Percentiles rank a stretch among this genome's conserved stretches.
These are phyloP conservation scores for Psidium guajava DNA, from an alignment of 345 rosid species.

Conservation along the genomic window DNA sequence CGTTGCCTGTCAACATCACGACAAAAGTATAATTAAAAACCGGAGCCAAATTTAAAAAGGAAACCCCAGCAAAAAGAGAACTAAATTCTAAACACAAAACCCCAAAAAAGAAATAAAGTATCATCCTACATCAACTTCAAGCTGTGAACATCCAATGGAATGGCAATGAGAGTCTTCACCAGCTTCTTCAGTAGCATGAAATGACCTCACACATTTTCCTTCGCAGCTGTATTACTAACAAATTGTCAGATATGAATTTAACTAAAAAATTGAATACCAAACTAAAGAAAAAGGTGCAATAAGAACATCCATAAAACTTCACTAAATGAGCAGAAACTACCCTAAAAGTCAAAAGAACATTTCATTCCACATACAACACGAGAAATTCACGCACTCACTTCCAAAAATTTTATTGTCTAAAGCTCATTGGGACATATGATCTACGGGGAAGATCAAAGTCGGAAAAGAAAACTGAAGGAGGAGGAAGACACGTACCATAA, in stretches of 20 bases:
- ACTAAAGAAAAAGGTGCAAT: background rate
- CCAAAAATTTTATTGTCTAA: background rate
- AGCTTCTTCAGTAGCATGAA: conserved; percentile 6
- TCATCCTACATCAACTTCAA: conserved; percentile 52
- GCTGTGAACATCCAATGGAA: conserved; percentile 45
- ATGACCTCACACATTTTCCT: conserved; percentile 54
- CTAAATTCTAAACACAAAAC: background rate
- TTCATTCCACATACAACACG: background rate
- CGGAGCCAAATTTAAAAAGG: background rate
- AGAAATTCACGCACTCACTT: background rate
- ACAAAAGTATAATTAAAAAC: background rate
- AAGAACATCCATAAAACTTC: background rate
- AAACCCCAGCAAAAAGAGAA: background rate
- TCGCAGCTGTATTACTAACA: conserved; percentile 30
- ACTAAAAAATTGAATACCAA: background rate
- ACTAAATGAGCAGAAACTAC: background rate
- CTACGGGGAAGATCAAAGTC: background rate
- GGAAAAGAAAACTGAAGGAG: background rate
- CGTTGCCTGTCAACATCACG: conserved; percentile 23
- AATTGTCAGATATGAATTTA: background rate
- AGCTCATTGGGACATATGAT: background rate
- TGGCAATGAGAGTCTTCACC: conserved; percentile 48
- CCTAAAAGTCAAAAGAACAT: background rate
- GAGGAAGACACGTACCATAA: conserved; percentile 41
- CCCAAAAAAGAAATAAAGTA: background rate